A percentile compares a stretch with the other conserved stretches of the same genome.
Conservation (phyloP, 805 yeast species). For the Spathaspora arborariae region DNA sequence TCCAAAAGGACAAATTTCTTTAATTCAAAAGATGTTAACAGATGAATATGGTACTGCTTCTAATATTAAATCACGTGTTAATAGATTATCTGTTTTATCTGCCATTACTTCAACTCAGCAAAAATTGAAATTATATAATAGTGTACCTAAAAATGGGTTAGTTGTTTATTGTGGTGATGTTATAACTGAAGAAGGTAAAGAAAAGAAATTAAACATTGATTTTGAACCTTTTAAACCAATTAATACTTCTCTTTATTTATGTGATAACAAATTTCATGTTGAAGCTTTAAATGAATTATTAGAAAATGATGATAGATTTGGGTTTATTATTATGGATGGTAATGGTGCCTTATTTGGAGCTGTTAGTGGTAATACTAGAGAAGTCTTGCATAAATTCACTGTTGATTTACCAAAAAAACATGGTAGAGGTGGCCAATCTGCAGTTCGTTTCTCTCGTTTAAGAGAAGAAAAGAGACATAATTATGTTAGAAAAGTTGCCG, state of each 20-base stretch:
- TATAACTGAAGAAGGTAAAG: constrained; percentile 94
- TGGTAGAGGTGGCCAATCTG: constrained; percentile 99
- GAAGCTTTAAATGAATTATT: constrained; percentile 92
- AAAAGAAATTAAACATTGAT: constrained; percentile 92
- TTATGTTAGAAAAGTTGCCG: constrained; percentile 97
- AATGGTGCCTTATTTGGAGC: constrained; percentile 96
- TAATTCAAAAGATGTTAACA: constrained; percentile 84
- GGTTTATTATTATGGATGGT: constrained; percentile 99
- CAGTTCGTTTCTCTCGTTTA: constrained; percentile 96
- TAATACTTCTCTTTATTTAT: constrained; percentile 88
- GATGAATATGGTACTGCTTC: constrained; percentile 99
- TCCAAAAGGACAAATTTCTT: constrained; percentile 89
- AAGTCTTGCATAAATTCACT: constrained; percentile 87
- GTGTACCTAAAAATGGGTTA: constrained; percentile 91
- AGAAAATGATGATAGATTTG: constrained; percentile 94
- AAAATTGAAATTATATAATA: constrained; percentile 82
- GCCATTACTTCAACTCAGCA: constrained; percentile 99
- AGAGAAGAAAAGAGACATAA: constrained; percentile 99
- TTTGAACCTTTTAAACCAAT: constrained; percentile 99
- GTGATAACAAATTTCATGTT: constrained; percentile 98
- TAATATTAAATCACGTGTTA: constrained; percentile 95
- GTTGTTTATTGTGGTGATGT: constrained; percentile 99
- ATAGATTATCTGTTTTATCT: constrained; percentile 88
- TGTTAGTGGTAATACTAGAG: constrained; percentile 94
- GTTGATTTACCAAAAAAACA: constrained; percentile 99